These are phyloP conservation scores for Macrocybe gigantea DNA, from an alignment of 768 basidiomycete species.

Conservation along the genomic window DNA sequence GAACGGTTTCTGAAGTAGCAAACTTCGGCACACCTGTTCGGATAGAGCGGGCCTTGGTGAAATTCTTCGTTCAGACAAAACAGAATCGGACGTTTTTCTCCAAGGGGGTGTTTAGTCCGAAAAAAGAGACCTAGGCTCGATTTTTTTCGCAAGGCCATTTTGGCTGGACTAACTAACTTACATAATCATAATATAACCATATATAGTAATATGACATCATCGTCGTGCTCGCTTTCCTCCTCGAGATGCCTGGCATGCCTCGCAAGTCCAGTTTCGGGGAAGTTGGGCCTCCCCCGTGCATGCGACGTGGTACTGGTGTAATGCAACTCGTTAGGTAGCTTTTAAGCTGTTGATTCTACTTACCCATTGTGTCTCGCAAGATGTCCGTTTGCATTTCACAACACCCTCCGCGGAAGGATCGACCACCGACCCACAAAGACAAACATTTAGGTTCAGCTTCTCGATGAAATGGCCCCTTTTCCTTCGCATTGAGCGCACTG, in stretches of 20 bases:
- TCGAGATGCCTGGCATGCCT: slow-evolving; percentile 6
- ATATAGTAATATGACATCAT: slow-evolving; percentile 8
- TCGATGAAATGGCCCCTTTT: neutral
- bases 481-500: slow-evolving; percentile 3
- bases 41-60: too few relatives aligned
- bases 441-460: slow-evolving; percentile 2
- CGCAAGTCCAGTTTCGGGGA: slow-evolving; percentile 1
- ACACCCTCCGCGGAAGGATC: neutral
- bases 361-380: neutral
- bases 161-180: slow-evolving; percentile 6
- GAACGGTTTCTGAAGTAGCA: too few relatives aligned
- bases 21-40: too few relatives aligned
- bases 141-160: slow-evolving; percentile 5
- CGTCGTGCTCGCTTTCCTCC: neutral
- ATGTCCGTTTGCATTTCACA: slow-evolving; percentile 1
- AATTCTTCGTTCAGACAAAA: too few relatives aligned
- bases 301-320: slow-evolving; percentile 4
- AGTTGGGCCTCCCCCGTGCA: slow-evolving; percentile 2
- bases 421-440: slow-evolving; percentile 5
- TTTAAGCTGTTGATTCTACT: neutral
- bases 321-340: neutral
- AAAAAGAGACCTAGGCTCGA: slow-evolving; percentile 8
- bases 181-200: slow-evolving; percentile 2
- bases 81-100: too few relatives aligned
- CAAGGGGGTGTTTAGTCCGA: slow-evolving; percentile 5